phyloP scores from a whole-genome alignment of 2,329 filamentous ascomycete species.

The Fusarium guadeloupense region DNA sequence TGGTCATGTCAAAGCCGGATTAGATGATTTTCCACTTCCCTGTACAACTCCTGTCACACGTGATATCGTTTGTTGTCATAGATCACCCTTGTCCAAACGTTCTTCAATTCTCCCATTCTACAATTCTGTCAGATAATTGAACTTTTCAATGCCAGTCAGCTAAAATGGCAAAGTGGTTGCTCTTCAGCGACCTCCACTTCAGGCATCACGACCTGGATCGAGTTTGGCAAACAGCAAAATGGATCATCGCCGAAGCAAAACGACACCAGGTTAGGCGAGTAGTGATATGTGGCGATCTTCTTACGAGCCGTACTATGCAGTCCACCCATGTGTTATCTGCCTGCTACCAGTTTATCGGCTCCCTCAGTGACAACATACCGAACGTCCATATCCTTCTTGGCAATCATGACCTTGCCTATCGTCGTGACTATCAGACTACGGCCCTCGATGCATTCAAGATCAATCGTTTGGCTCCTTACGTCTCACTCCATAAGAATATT shows the following conservation, averaged over 20 bases:
- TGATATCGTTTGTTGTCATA: too few species aligned
- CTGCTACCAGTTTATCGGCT: constrained; percentile 32
- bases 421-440: constrained; percentile 38
- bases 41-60: too few species aligned
- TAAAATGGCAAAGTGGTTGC: constrained; percentile 17
- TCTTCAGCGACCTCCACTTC: constrained; percentile 38
- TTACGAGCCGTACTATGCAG: constrained; percentile 36
- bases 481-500: constrained; percentile 27
- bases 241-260: constrained; percentile 33
- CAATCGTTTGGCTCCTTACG: constrained; percentile 18
- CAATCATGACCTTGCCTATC: constrained; percentile 40
- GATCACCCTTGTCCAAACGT: too few species aligned
- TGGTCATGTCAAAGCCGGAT: too few species aligned
- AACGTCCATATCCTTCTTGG: constrained; percentile 35
- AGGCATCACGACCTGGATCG: constrained; percentile 29
- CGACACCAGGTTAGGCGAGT: constrained; percentile 18
- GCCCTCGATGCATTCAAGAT: constrained; percentile 34
- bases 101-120: too few species aligned
- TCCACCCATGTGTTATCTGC: constrained; percentile 27
- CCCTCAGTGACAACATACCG: constrained; percentile 25
- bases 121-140: too few species aligned
- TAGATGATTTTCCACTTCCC: too few species aligned
- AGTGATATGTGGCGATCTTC: constrained; percentile 33
- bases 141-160: too few species aligned
- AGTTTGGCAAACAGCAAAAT: constrained; percentile 27